Percentiles rank a stretch among this genome's conserved stretches.
These are phyloP conservation scores for Triglochin maritima DNA, from an alignment of 106 monocot genomes.

Conservation along the genomic window DNA sequence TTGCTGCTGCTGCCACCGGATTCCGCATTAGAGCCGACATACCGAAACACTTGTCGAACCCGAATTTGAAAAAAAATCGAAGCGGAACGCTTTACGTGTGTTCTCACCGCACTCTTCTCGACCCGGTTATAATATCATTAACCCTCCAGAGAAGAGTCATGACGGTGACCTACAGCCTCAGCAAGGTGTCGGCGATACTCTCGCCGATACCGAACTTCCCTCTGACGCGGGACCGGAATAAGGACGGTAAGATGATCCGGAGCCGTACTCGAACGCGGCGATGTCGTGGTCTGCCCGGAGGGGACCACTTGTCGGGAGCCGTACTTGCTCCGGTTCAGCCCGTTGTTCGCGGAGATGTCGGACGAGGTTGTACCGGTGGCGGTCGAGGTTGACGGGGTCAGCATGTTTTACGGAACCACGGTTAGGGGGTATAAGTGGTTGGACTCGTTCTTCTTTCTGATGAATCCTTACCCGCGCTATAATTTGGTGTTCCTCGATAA, in stretches of 20 bases:
- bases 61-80: background rate
- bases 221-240: slow-evolving; percentile 18
- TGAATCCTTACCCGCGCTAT: slow-evolving; percentile 43
- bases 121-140: slow-evolving; percentile 29
- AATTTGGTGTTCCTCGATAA: slow-evolving; percentile 14
- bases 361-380: slow-evolving; percentile 36
- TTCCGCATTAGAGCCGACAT: slow-evolving; percentile 23
- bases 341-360: slow-evolving; percentile 39
- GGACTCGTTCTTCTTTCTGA: slow-evolving; percentile 47
- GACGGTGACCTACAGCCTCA: slow-evolving; percentile 40
- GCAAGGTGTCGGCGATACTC: slow-evolving; percentile 31
- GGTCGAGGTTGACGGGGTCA: slow-evolving; percentile 6
- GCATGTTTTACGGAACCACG: slow-evolving; percentile 45
- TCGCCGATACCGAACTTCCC: slow-evolving; percentile 43
- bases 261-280: slow-evolving; percentile 9
- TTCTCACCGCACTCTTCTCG: slow-evolving; percentile 41
- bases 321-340: slow-evolving; percentile 45
- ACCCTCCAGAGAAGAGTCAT: slow-evolving; percentile 10
- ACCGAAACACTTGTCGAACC: background rate
- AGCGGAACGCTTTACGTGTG: slow-evolving; percentile 26
- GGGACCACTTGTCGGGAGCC: slow-evolving; percentile 61
- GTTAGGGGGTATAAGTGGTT: slow-evolving; percentile 34
- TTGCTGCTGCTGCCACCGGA: slow-evolving; percentile 22
- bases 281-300: slow-evolving; percentile 43
- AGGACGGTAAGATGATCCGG: slow-evolving; percentile 23